Percentiles rank a stretch among this genome's conserved stretches.
phyloP scores from a whole-genome alignment of 176 grass and related monocot genomes.

The Hyparrhenia diplandra region DNA sequence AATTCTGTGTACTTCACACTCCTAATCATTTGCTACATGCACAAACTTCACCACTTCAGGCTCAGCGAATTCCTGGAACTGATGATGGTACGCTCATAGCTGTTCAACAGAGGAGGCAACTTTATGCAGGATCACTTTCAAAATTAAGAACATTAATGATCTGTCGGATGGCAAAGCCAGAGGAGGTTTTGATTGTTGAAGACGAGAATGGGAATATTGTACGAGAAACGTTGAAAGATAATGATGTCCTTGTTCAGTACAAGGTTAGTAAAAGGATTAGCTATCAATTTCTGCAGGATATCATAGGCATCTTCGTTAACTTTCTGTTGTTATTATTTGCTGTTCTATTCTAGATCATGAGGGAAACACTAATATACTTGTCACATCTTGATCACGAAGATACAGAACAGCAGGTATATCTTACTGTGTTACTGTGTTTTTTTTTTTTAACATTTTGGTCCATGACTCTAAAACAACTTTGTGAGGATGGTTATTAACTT shows the following conservation, averaged over 20 bases:
- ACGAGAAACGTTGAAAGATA: slow-evolving; percentile 76
- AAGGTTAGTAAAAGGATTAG: slow-evolving; percentile 43
- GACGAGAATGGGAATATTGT: slow-evolving; percentile 83
- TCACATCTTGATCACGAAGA: slow-evolving; percentile 72
- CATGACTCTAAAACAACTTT: background rate
- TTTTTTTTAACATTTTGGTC: background rate
- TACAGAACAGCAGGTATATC: slow-evolving; percentile 66
- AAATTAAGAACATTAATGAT: slow-evolving; percentile 77
- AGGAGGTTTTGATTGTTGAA: slow-evolving; percentile 76
- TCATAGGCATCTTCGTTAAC: background rate
- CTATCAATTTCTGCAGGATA: background rate
- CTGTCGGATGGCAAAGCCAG: slow-evolving; percentile 75
- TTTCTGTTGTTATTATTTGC: background rate
- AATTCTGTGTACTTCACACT: background rate
- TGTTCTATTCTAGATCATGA: slow-evolving; percentile 57
- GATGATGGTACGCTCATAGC: slow-evolving; percentile 47
- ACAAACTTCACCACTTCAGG: slow-evolving; percentile 22
- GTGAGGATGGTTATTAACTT: background rate
- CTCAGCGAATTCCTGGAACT: slow-evolving; percentile 30
- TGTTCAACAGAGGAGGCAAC: slow-evolving; percentile 53
- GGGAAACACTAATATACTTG: slow-evolving; percentile 78
- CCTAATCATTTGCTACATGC: background rate
- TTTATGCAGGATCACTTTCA: slow-evolving; percentile 55
- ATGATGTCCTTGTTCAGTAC: slow-evolving; percentile 79
- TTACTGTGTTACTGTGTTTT: background rate